These are phyloP conservation scores for Backusella parvicylindrica DNA, from an alignment of 192 early-diverging fungal species.

Conservation along the genomic window DNA sequence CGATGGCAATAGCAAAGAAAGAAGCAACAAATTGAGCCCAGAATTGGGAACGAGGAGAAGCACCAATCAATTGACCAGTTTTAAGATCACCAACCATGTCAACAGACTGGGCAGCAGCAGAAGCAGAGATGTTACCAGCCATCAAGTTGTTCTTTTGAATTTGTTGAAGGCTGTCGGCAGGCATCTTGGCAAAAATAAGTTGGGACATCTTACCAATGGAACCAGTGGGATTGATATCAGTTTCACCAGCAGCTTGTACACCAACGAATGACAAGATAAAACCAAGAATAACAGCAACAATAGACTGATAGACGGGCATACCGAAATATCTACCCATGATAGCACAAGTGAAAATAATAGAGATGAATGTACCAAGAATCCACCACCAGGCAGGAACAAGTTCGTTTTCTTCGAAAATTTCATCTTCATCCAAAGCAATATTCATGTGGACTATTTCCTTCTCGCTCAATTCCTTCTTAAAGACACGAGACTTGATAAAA, in stretches of 20 bases:
- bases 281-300: slow-evolving; percentile 59
- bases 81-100: slow-evolving; percentile 76
- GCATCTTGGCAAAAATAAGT: slow-evolving; percentile 59
- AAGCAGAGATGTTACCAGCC: slow-evolving; percentile 58
- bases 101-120: slow-evolving; percentile 54
- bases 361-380: slow-evolving; percentile 48
- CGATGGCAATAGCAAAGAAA: slow-evolving; percentile 53
- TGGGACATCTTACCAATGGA: slow-evolving; percentile 64
- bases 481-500: slow-evolving; percentile 8
- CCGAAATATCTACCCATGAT: slow-evolving; percentile 57
- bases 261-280: slow-evolving; percentile 68
- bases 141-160: slow-evolving; percentile 56
- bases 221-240: slow-evolving; percentile 65
- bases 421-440: slow-evolving; percentile 29
- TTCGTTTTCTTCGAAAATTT: slow-evolving; percentile 43
- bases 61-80: slow-evolving; percentile 61
- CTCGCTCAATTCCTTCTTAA: not conserved
- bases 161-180: slow-evolving; percentile 27
- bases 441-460: not conserved
- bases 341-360: slow-evolving; percentile 48
- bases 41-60: slow-evolving; percentile 63
- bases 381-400: slow-evolving; percentile 57
- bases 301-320: slow-evolving; percentile 53
- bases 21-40: slow-evolving; percentile 61
- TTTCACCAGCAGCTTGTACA: slow-evolving; percentile 58